These are phyloP conservation scores for Sphagnum magellanicum DNA, from an alignment of 228 moss, liverwort and hornwort genomes.

Conservation along the genomic window DNA sequence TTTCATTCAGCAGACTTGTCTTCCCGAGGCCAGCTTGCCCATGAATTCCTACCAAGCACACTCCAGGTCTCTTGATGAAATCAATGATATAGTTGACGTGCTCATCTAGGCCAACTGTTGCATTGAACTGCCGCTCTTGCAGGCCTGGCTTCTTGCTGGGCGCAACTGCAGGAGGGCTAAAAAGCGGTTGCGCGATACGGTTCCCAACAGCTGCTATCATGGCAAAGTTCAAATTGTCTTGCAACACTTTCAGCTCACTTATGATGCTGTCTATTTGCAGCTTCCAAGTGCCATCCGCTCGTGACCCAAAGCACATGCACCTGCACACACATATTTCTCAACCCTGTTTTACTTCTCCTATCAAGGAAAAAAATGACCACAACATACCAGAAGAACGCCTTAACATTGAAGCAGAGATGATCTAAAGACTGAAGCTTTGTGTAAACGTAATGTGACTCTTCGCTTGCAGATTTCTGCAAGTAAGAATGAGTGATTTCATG, in stretches of 20 bases:
- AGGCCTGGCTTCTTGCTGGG: constrained; percentile 37
- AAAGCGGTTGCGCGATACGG: constrained; percentile 52
- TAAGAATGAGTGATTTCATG: too few species aligned
- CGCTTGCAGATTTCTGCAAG: too few species aligned
- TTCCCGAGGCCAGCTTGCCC: constrained; percentile 63
- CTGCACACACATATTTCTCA: constrained; percentile 8
- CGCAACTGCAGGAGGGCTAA: constrained; percentile 21
- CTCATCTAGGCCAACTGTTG: constrained; percentile 58
- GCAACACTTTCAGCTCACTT: constrained; percentile 53
- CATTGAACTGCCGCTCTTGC: constrained; percentile 21
- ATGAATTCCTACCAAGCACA: constrained; percentile 50
- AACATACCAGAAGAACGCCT: too few species aligned
- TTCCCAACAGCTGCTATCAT: constrained; percentile 59
- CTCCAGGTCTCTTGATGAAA: constrained; percentile 41
- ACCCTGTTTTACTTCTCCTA: too few species aligned
- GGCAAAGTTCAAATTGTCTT: constrained; percentile 59
- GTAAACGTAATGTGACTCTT: too few species aligned
- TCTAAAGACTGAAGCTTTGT: too few species aligned
- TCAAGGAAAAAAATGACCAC: too few species aligned
- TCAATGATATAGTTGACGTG: constrained; percentile 52
- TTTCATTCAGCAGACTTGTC: constrained; percentile 55
- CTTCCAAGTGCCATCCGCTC: constrained; percentile 44
- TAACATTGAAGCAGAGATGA: too few species aligned
- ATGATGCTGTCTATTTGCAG: constrained; percentile 56
- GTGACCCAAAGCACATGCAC: constrained; percentile 39